Conservation (phyloP, 164 flowering plant species). For the Tetrastigma voinierianum region DNA sequence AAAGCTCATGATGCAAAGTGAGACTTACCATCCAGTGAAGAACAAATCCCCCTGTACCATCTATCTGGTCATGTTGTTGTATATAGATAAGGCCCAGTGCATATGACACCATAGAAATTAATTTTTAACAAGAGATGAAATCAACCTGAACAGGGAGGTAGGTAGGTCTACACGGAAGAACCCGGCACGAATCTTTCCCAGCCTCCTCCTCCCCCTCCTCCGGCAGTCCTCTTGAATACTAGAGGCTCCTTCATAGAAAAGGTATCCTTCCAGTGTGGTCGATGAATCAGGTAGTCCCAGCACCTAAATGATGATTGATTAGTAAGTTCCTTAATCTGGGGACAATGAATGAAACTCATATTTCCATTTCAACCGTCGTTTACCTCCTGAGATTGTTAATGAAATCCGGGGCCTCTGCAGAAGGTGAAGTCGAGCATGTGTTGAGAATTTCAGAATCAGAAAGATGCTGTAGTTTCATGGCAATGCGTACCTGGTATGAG, state of each 20-base stretch:
- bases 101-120: too few relatives aligned
- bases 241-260: constrained; percentile 65
- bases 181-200: constrained; percentile 38
- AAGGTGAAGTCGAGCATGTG: constrained; percentile 73
- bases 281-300: constrained; percentile 53
- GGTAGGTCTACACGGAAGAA: background rate
- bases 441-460: constrained; percentile 67
- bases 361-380: background rate
- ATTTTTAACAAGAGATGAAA: too few relatives aligned
- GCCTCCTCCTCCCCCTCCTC: constrained; percentile 37
- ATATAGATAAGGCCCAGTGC: too few relatives aligned
- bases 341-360: background rate
- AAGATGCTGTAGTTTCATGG: constrained; percentile 32
- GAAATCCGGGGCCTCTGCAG: constrained; percentile 83
- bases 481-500: constrained; percentile 25
- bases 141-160: too few relatives aligned
- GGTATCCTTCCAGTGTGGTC: constrained; percentile 68
- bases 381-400: constrained; percentile 73
- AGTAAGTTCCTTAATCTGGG: background rate
- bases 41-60: too few relatives aligned
- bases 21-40: too few relatives aligned
- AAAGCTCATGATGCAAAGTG: too few relatives aligned
- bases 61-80: too few relatives aligned
- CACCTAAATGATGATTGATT: constrained; percentile 52
- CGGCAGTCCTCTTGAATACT: constrained; percentile 50